Evolutionary conservation across 768 basidiomycete species (phyloP).

Genomic region (Mycena vulgaris): DNA sequence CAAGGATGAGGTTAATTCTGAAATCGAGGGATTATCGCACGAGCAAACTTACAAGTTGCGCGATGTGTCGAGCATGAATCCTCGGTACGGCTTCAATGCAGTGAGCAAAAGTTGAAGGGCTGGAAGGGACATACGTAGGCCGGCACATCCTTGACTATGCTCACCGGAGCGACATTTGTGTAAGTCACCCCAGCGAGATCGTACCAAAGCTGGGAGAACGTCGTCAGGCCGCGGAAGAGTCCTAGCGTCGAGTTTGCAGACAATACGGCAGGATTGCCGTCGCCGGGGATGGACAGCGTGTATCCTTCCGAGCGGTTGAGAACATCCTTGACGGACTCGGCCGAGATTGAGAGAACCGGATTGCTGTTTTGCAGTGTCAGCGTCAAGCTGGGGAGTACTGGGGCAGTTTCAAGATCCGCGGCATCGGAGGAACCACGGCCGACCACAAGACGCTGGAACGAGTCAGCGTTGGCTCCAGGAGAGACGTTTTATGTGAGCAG

Average conservation of each 20-base stretch:
- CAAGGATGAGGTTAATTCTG: no score
- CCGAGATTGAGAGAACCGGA: constrained; percentile 61
- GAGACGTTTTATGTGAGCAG: no score
- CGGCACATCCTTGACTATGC: constrained; percentile 72
- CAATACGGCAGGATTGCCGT: constrained; percentile 69
- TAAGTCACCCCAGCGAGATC: constrained; percentile 63
- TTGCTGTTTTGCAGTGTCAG: constrained; percentile 56
- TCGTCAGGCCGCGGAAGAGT: constrained; percentile 80
- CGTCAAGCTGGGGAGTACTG: constrained; percentile 58
- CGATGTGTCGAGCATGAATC: constrained; percentile 86
- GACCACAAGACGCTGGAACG: constrained; percentile 61
- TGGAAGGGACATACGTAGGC: constrained; percentile 66
- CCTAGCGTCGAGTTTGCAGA: constrained; percentile 77
- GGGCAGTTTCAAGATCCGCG: constrained; percentile 54
- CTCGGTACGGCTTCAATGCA: constrained; percentile 73
- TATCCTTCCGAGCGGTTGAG: constrained; percentile 74
- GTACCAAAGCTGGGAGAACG: constrained; percentile 82
- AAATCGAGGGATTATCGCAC: neutral
- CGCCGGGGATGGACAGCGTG: constrained; percentile 65
- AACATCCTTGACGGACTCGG: constrained; percentile 66
- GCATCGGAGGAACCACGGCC: constrained; percentile 70
- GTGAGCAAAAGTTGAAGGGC: neutral
- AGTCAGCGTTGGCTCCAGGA: neutral
- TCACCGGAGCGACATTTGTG: constrained; percentile 68
- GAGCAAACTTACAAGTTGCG: constrained; percentile 72